Evolutionary conservation across 305 asterid species (phyloP).

Genomic region (Lippia alba): DNA sequence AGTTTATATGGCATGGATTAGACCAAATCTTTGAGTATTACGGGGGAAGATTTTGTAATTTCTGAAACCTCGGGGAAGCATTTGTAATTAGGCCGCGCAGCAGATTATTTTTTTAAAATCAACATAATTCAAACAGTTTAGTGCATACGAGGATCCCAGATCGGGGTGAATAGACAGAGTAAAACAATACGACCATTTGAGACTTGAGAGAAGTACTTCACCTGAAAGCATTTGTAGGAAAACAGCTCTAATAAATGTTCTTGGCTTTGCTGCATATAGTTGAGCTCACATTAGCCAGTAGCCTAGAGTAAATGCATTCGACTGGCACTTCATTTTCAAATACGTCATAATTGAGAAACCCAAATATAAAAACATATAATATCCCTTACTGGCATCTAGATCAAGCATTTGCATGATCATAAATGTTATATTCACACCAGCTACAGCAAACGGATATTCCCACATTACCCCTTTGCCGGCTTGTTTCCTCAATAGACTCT

Average conservation of each 20-base stretch:
- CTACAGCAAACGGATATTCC: slow-evolving; percentile 68
- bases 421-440: slow-evolving; percentile 53
- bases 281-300: slow-evolving; percentile 32
- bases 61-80: too few relatives aligned
- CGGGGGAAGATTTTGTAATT: too few relatives aligned
- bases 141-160: too few relatives aligned
- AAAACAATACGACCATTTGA: neutral
- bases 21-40: too few relatives aligned
- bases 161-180: neutral
- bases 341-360: slow-evolving; percentile 7
- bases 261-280: slow-evolving; percentile 48
- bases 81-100: too few relatives aligned
- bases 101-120: too few relatives aligned
- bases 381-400: slow-evolving; percentile 68
- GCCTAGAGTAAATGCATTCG: slow-evolving; percentile 14
- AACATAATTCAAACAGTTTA: too few relatives aligned
- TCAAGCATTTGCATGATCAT: slow-evolving; percentile 86
- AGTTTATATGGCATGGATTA: too few relatives aligned
- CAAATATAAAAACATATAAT: neutral
- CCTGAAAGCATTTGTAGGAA: slow-evolving; percentile 53
- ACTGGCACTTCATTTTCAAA: slow-evolving; percentile 15
- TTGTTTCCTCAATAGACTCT: slow-evolving; percentile 63
- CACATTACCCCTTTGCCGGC: slow-evolving; percentile 70
- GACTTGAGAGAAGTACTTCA: neutral
- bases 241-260: slow-evolving; percentile 46